These are phyloP conservation scores for Pelargonium cotyledonis DNA, from an alignment of 441 rosid genomes.

Conservation along the genomic window DNA sequence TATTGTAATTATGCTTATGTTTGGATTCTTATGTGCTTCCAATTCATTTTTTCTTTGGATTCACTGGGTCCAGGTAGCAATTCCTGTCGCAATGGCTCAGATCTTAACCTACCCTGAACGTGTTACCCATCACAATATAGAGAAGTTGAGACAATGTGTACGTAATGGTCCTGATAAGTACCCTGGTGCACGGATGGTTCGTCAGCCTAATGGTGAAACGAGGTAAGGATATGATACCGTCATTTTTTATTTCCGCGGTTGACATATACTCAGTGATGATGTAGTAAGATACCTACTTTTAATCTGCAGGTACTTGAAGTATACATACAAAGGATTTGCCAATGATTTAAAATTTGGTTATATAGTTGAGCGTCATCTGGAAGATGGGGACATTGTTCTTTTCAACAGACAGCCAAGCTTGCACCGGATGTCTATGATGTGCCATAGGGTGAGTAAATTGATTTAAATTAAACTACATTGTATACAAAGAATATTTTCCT, in stretches of 20 bases:
- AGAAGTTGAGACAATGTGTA: slow-evolving; percentile 86
- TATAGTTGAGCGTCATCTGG: slow-evolving; percentile 91
- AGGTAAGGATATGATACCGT: slow-evolving; percentile 27
- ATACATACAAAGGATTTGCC: slow-evolving; percentile 41
- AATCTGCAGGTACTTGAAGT: slow-evolving; percentile 55
- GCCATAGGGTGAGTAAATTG: slow-evolving; percentile 68
- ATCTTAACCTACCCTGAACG: slow-evolving; percentile 88
- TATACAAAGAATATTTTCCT: slow-evolving; percentile 16
- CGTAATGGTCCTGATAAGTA: slow-evolving; percentile 79
- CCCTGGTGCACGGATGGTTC: slow-evolving; percentile 85
- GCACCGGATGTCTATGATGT: slow-evolving; percentile 99
- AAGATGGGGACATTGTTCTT: slow-evolving; percentile 92
- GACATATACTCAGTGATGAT: slow-evolving; percentile 16
- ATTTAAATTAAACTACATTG: slow-evolving; percentile 15
- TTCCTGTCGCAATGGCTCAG: slow-evolving; percentile 88
- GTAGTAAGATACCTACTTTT: slow-evolving; percentile 18
- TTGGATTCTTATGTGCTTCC: slow-evolving; percentile 5
- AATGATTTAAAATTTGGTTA: slow-evolving; percentile 71
- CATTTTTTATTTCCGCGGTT: background rate
- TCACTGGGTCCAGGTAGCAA: slow-evolving; percentile 51
- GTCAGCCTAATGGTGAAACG: slow-evolving; percentile 64
- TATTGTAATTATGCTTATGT: slow-evolving; percentile 16
- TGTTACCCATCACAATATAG: slow-evolving; percentile 82
- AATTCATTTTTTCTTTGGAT: slow-evolving; percentile 12
- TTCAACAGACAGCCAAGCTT: slow-evolving; percentile 97